Evolutionary conservation across 441 rosid genomes (phyloP).

Genomic region (Adansonia gregorii): DNA sequence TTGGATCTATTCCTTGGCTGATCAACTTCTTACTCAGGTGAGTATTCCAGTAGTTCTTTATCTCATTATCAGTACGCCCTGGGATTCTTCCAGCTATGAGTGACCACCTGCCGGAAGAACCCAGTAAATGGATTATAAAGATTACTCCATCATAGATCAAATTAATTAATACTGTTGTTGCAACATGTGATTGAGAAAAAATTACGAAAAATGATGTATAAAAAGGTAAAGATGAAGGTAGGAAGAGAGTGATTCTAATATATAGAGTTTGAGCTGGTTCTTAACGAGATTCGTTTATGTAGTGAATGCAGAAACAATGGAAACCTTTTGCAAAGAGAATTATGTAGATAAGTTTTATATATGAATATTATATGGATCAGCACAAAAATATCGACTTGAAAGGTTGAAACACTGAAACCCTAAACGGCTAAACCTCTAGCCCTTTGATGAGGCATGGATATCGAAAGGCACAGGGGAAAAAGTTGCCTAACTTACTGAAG

Average conservation of each 20-base stretch:
- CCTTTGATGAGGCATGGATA: background rate
- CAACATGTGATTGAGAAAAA: no score
- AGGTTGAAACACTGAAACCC: background rate
- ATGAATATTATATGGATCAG: background rate
- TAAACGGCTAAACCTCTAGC: background rate
- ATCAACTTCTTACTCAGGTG: slow-evolving; percentile 32
- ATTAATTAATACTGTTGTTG: no score
- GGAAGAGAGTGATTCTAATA: no score
- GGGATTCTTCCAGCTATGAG: slow-evolving; percentile 31
- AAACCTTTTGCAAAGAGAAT: no score
- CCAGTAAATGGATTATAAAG: background rate
- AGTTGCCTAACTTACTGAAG: background rate
- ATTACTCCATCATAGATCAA: background rate
- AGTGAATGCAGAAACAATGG: no score
- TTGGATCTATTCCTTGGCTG: slow-evolving; percentile 28
- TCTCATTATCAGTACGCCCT: slow-evolving; percentile 30
- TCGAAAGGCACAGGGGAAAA: background rate
- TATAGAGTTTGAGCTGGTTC: no score
- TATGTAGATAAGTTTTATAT: background rate
- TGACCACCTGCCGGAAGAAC: slow-evolving; percentile 23
- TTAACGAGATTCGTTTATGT: no score
- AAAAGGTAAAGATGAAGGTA: no score
- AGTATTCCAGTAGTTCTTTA: slow-evolving; percentile 32
- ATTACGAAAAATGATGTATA: background rate
- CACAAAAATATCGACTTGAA: background rate